These are phyloP conservation scores for Sideroxylon spinosum DNA, from an alignment of 179 eudicot genomes.

Conservation along the genomic window DNA sequence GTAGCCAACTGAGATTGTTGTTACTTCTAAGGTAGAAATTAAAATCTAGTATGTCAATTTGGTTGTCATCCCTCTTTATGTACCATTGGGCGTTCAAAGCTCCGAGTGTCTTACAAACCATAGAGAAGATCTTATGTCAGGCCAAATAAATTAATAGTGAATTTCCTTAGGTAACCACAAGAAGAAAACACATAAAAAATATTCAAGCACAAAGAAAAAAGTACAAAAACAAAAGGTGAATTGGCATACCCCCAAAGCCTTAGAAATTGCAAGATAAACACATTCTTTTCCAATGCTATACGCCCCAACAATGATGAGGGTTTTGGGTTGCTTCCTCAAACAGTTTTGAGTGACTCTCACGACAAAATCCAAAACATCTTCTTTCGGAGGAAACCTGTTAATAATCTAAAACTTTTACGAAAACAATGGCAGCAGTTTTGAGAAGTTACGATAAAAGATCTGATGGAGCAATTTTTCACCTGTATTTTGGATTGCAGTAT, in stretches of 20 bases:
- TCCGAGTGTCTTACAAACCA: background rate
- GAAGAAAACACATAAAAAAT: background rate
- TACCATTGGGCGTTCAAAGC: background rate
- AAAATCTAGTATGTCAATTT: background rate
- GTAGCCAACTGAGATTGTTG: background rate
- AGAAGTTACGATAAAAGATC: background rate
- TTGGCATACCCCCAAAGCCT: slow-evolving; percentile 46
- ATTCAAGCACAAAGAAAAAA: background rate
- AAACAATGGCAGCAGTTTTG: background rate
- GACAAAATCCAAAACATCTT: slow-evolving; percentile 48
- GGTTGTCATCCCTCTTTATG: background rate
- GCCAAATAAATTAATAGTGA: background rate
- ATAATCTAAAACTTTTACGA: background rate
- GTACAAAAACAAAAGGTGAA: background rate
- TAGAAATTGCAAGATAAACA: slow-evolving; percentile 59
- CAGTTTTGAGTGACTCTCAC: slow-evolving; percentile 39
- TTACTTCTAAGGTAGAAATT: background rate
- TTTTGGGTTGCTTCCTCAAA: slow-evolving; percentile 48
- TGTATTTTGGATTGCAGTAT: slow-evolving; percentile 64
- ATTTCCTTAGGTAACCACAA: background rate
- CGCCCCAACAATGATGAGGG: slow-evolving; percentile 61
- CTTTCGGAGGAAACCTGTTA: slow-evolving; percentile 62
- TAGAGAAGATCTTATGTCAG: background rate
- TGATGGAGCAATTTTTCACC: slow-evolving; percentile 27
- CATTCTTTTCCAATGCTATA: slow-evolving; percentile 70